Evolutionary conservation across 148 eudicot species (phyloP), one percentile per base, ranked within the genome.

Genomic region (Vaccinium myrtillus): DNA sequence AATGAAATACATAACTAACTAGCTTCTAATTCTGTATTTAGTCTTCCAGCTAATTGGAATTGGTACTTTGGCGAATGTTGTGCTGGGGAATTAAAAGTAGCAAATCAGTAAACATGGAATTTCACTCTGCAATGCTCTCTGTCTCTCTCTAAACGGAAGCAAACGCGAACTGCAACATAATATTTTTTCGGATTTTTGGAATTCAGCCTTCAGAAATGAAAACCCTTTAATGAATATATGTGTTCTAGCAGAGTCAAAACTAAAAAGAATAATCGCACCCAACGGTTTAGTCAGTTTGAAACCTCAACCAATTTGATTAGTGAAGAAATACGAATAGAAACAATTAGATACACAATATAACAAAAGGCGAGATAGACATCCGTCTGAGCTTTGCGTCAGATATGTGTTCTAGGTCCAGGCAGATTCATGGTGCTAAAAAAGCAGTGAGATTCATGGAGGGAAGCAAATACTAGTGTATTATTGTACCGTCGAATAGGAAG

Each of bases 401-500:
- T 16, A 58, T 58, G 63, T 18, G 63, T 58, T 58, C n/a, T 58
- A 58, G 63, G 63, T 58, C 63, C 21, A 18, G 63, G n/a, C 7
- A 58, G 7, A 59, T 59, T 59, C 7, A 21, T 59, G 5, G n/a
- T 59, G 2, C 11, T 61, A 21, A 21, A 19, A 18, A 58, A 58
- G 6, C 63, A 7, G 21, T 19, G 63, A 58, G n/a, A 58, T 19
- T 61, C 63, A 58, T 58, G n/a, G 69, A 63, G 39, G 16, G 11
- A 15, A 7, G 67, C 67, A 59, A 6, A 21, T 59, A 21, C 25
- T 1, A 59, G 8, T 59, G 11, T 21, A 19, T 59, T 19, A 19
- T 59, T 6, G 73, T 67, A 84, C 86, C 86, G 56, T 53, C 36
- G 12, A 61, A 61, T 1, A 25, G n/a, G 27, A n/a, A 61, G 12